Base-by-base conservation (phyloP, 2,329 filamentous ascomycete genomes). In the Tolypocladium tundrense region DNA sequence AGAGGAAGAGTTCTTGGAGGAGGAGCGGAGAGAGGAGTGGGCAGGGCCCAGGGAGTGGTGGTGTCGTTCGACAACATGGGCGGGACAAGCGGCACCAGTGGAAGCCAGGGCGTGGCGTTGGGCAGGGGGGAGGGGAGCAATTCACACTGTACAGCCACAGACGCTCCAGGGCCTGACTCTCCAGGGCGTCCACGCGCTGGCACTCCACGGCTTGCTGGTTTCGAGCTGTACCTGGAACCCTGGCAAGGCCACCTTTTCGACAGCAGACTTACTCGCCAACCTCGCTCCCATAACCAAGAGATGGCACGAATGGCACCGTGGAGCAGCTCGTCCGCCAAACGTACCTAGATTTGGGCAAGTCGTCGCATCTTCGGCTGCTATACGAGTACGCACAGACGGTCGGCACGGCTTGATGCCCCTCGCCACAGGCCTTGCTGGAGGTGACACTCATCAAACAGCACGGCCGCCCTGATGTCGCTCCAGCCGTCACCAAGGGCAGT, bases 1-100 rank as follows among this genome's bases (percentile, higher is more conserved):
- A 61, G 58, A 58, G 53, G 56, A 57, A 24, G 62, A 57, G 59
- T 57, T 33, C 31, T 8, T 33, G 21, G 59, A 64, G 58, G 19
- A 45, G 42, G 33, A 60, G 31, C 14, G 14, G 39, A 43, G 19
- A 31, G 19, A 33, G 19, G 8, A 41, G 27, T 9, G 39, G 16
- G 11, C 11, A 40, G 33, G 39, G 35, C 21, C 10, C 24, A 48
- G 43, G 43, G 43, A 48, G 43, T 7, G 43, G 43, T 7, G 43
- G 16, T 33, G 31, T 19, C 24, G 45, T 50, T 50, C 16, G 21
- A 16, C 27, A 14, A 50, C 45, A 27, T 27, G 45, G 27, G 31
- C 31, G 19, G 48, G 16, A 51, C 10, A 8, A 51, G 8, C 13
- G 21, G 43, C 21, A 48, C 14, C 21, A 27, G 21, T 45, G 45